Evolutionary conservation across 1,284 basidiomycete genomes (phyloP), one percentile per base, ranked within the genome.

Genomic region (Tilletia indica): DNA sequence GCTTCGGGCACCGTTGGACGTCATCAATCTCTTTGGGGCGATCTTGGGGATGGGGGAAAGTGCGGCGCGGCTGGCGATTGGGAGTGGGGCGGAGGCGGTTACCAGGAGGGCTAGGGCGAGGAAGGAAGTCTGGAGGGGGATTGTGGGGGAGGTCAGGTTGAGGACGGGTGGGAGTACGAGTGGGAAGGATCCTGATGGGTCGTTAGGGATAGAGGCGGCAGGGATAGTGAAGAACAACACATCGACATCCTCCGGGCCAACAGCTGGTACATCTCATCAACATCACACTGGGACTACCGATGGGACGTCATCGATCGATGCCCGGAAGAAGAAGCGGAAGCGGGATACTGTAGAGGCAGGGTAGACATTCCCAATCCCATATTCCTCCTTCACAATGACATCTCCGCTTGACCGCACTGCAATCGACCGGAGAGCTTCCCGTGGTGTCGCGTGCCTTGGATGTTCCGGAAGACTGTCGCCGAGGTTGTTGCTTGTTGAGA

Each of bases 1-100:
- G 4, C 64, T 84, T 3, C 73, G 82, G 16, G 81, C 73, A 0
- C 82, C 82, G 0, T 74, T 76, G 70, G 82, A 84, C 63, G 78
- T 84, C 36, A 78, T 84, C 73, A 83, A 82, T 39, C 70, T 84
- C 61, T 76, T 64, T 19, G 61, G 61, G 36, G 61, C 61, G 36
- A 64, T 64, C 34, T 64, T 64, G 61, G 61, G 69, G 12, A 66
- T 70, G 39, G 54, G 45, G 16, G 45, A 58, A 56, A 34, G 39
- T 4, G 54, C 39, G 36, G 54, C 68, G 68, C 54, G 61, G n/a
- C 48, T 12, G 4, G 61, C 34, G 39, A 34, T 69, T 19, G 39
- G 5, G 12, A 21, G 14, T 3, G 67, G 67, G 34, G 34, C 48
- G 3, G 54, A 68, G 36, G 67, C 54, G 1, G 67, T 54, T 12